Evolutionary conservation across 176 grass and related monocot genomes (phyloP).

Genomic region (Musa acuminata): DNA sequence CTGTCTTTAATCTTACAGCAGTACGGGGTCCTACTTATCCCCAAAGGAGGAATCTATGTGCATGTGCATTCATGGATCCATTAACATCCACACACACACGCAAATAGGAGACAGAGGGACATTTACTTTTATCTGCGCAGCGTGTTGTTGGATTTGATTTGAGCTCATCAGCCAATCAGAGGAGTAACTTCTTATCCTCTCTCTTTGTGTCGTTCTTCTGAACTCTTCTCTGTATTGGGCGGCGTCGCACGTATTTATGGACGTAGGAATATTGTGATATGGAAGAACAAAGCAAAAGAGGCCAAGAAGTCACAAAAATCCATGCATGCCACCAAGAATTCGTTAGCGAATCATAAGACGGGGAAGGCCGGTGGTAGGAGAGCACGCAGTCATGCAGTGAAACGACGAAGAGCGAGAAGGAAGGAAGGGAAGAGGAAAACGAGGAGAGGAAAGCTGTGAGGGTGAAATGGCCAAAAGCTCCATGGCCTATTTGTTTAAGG

Average conservation of each 20-base stretch:
- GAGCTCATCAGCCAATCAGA: background rate
- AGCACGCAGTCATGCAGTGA: background rate
- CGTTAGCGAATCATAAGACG: background rate
- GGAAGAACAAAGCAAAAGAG: background rate
- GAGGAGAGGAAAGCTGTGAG: too few relatives aligned
- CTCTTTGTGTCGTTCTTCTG: background rate
- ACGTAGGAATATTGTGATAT: background rate
- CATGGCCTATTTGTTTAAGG: background rate
- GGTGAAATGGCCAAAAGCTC: background rate
- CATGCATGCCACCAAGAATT: conserved; percentile 4
- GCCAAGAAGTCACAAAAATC: conserved; percentile 13
- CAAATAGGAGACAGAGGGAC: background rate
- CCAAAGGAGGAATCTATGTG: too few relatives aligned
- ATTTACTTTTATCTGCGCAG: conserved; percentile 2
- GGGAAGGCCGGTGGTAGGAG: background rate
- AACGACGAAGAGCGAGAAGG: background rate
- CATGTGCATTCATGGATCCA: background rate
- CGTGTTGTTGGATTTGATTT: background rate
- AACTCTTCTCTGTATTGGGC: background rate
- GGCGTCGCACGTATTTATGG: background rate
- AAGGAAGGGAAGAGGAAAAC: background rate
- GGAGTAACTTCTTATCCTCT: background rate
- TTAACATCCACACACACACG: background rate
- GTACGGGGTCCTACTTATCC: too few relatives aligned
- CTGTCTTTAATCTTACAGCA: too few relatives aligned